A percentile compares a stretch with the other conserved stretches of the same genome.
Evolutionary conservation across 345 rosid species (phyloP).

Genomic region (Aquilaria yunnanensis): DNA sequence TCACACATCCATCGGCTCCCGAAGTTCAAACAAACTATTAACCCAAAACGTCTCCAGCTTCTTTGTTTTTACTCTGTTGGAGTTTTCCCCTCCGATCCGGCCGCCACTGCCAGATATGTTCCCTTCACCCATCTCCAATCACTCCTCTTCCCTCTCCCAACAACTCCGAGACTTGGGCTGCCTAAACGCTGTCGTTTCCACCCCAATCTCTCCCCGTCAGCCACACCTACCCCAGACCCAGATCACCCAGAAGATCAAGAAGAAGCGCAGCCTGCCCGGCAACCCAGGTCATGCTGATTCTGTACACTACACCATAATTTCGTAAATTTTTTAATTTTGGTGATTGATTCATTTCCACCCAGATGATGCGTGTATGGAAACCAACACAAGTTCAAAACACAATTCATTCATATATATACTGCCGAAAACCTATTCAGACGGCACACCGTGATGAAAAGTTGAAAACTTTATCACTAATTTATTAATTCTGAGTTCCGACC

Average conservation of each 20-base stretch:
- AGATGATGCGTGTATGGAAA: conserved; percentile 37
- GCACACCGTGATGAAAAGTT: too few relatives aligned
- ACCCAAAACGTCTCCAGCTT: conserved; percentile 15
- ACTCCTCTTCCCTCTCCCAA: conserved; percentile 54
- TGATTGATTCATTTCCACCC: conserved; percentile 30
- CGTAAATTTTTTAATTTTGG: neutral
- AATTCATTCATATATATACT: too few relatives aligned
- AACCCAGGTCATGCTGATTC: conserved; percentile 56
- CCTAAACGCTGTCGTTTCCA: conserved; percentile 33
- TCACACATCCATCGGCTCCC: conserved; percentile 12
- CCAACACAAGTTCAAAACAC: too few relatives aligned
- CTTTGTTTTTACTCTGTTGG: conserved; percentile 34
- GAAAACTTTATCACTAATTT: too few relatives aligned
- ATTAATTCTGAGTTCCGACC: too few relatives aligned
- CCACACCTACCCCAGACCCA: conserved; percentile 15
- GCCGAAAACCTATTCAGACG: too few relatives aligned
- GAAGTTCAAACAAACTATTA: conserved; percentile 6
- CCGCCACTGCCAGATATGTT: conserved; percentile 32
- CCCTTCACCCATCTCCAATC: conserved; percentile 54
- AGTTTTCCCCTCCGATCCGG: conserved; percentile 29
- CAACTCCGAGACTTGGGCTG: conserved; percentile 47
- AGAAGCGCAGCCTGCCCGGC: conserved; percentile 86
- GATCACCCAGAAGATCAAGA: conserved; percentile 46
- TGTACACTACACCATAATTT: too few relatives aligned
- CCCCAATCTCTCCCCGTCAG: conserved; percentile 11